phyloP scores from a whole-genome alignment of 169 alveolate genomes.

The Babesia sp. region DNA sequence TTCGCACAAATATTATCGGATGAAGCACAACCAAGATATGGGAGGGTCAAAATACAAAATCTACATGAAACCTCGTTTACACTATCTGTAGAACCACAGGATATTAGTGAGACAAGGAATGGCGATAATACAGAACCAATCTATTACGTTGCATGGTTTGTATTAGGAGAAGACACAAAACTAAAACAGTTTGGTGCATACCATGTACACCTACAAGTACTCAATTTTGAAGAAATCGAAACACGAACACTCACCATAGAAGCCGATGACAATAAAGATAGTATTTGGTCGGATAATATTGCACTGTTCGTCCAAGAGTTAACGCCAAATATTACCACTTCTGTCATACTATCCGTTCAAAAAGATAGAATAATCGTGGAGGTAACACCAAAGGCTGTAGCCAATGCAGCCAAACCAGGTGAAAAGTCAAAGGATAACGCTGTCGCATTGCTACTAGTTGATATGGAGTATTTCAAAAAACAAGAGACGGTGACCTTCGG shows the following conservation, averaged over 20 bases:
- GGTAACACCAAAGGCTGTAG: not conserved
- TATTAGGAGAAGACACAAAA: not conserved
- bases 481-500: not conserved
- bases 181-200: not conserved
- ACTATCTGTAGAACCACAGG: not conserved
- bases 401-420: not conserved
- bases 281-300: not conserved
- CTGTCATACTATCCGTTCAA: not conserved
- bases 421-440: not conserved
- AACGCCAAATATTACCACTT: not conserved
- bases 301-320: slow-evolving; percentile 19
- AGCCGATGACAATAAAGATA: no score
- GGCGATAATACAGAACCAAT: not conserved
- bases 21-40: not conserved
- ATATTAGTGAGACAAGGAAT: no score
- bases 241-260: not conserved
- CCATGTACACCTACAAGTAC: slow-evolving; percentile 10
- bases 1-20: slow-evolving; percentile 5
- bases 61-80: not conserved
- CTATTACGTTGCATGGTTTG: slow-evolving; percentile 4
- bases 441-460: slow-evolving; percentile 18
- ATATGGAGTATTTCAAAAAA: slow-evolving; percentile 13
- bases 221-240: not conserved
- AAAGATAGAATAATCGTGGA: not conserved
- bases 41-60: not conserved